Percentiles rank a stretch among this genome's conserved stretches.
phyloP scores from a whole-genome alignment of 208 protist genomes.

The Trypanosomatidae sp. region DNA sequence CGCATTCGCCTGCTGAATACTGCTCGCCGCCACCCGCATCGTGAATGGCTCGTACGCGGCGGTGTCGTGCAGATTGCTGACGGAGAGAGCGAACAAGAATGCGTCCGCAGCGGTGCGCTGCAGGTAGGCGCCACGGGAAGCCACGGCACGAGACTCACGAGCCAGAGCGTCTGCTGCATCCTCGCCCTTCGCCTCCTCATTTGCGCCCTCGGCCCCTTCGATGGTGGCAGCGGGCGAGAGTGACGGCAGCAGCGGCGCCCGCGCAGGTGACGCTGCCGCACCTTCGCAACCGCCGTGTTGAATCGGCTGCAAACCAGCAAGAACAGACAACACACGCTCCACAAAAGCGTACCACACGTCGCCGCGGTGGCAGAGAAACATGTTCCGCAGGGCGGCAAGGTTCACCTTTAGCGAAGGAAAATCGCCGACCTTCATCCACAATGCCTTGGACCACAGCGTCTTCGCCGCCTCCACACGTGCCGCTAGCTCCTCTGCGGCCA shows the following conservation, averaged over 20 bases:
- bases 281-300: neutral
- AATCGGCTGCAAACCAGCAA: constrained; percentile 5
- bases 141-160: constrained; percentile 1
- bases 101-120: constrained; percentile 25
- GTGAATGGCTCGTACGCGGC: constrained; percentile 22
- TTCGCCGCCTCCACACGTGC: constrained; percentile 68
- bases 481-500: constrained; percentile 66
- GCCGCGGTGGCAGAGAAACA: constrained; percentile 84
- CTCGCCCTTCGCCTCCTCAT: neutral
- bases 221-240: neutral
- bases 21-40: constrained; percentile 16
- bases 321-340: constrained; percentile 37
- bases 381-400: constrained; percentile 48
- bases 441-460: constrained; percentile 69
- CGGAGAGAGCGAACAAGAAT: constrained; percentile 24
- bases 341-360: constrained; percentile 86
- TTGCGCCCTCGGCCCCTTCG: neutral
- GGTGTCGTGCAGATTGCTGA: constrained; percentile 24
- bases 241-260: constrained; percentile 6
- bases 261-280: neutral
- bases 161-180: neutral
- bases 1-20: constrained; percentile 22
- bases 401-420: constrained; percentile 34
- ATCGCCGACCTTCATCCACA: constrained; percentile 69
- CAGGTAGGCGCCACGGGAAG: constrained; percentile 18